Evolutionary conservation across 2,329 filamentous ascomycete species (phyloP).

Genomic region (Claviceps sp.): DNA sequence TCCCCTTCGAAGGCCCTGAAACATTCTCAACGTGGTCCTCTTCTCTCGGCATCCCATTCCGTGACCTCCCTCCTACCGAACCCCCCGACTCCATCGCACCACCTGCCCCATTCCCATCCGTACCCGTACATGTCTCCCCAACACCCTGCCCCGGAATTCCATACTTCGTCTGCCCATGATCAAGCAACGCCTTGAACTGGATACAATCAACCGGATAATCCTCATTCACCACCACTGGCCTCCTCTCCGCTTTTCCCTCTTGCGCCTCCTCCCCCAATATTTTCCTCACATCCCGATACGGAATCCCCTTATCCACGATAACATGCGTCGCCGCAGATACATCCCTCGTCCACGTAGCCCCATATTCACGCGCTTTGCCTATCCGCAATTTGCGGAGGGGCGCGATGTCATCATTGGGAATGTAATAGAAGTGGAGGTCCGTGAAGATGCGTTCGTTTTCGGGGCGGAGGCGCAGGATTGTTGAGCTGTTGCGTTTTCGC

Average conservation of each 20-base stretch:
- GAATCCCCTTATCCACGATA: conserved; percentile 58
- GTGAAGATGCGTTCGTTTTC: conserved; percentile 45
- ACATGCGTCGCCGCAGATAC: conserved; percentile 58
- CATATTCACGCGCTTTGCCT: conserved; percentile 58
- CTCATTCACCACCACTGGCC: conserved; percentile 47
- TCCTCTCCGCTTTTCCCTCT: not conserved
- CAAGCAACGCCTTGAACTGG: conserved; percentile 40
- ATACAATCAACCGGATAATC: conserved; percentile 58
- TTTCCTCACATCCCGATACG: conserved; percentile 48
- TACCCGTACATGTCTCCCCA: not conserved
- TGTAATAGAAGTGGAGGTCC: conserved; percentile 56
- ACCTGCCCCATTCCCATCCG: not conserved
- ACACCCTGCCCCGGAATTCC: conserved; percentile 35
- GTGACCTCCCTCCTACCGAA: not conserved
- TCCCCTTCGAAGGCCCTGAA: conserved; percentile 22
- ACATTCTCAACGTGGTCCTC: conserved; percentile 25
- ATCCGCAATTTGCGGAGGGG: conserved; percentile 58
- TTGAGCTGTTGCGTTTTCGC: conserved; percentile 27
- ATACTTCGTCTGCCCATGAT: conserved; percentile 47
- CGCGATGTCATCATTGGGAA: conserved; percentile 67
- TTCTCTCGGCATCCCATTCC: conserved; percentile 16
- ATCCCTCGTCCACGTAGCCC: conserved; percentile 54
- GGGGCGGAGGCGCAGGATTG: conserved; percentile 30
- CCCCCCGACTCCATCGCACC: not conserved
- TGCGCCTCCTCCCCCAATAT: conserved; percentile 18